Base-by-base conservation (phyloP, 805 yeast species). In the Ogataea nitratoaversa region DNA sequence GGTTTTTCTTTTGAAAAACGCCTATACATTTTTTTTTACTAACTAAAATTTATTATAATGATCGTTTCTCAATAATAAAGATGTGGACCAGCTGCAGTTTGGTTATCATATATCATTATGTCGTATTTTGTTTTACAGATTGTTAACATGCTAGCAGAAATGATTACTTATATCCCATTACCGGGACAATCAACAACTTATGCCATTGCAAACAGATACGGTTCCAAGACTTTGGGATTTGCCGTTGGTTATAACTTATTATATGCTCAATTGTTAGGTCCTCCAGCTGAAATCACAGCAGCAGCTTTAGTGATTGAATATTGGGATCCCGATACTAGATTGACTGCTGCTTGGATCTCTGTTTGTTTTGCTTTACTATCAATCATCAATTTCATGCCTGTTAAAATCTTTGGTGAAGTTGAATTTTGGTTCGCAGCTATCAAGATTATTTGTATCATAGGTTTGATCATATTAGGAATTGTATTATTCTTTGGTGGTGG, bases 381-480 rank as follows among this genome's bases (percentile, higher is more conserved):
- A 8, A 49, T 57, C 0, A 56, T 78, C 29, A 79, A 79, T 52
- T 56, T 71, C 34, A 60, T 67, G 32, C 78, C 82, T 3, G 65
- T 63, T 23, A 47, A 52, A 34, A 48, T 46, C 22, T 65, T 57
- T 34, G 69, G 67, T 36, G 81, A 76, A 53, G 66, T 72, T 30
- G 86, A 78, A 43, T 84, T 78, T 59, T 82, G 81, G 82, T 70
- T 78, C 42, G 78, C 84, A 0, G 52, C 72, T n/a, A 65, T 82
- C 55, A 84, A 83, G 57, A 78, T 84, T n/a, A 41, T 81, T 22
- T 72, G 83, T 22, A 74, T 84, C 51, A 53, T 77, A 16, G 86
- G 87, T 14, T 65, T 80, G 38, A 75, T 81, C 43, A 58, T 80
- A 31, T 60, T 72, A 31, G 74, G 79, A 43, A 60, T 75, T 52